These are phyloP conservation scores for Hordeum pubiflorum DNA, from an alignment of 202 grass and related monocot species.

Conservation along the genomic window DNA sequence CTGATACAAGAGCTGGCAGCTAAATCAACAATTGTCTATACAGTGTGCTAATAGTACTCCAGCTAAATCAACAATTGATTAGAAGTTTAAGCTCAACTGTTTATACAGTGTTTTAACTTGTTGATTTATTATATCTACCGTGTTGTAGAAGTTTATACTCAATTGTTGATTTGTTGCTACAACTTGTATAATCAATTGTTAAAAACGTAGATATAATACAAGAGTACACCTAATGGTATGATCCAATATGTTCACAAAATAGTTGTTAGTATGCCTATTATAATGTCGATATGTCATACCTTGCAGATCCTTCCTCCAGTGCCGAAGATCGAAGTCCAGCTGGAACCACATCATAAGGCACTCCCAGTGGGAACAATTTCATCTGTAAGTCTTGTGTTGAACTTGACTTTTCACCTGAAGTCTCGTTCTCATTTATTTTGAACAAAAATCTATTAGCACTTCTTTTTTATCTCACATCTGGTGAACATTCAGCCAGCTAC, in stretches of 20 bases:
- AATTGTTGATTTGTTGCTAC: not conserved
- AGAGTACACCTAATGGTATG: not conserved
- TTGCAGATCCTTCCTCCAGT: slow-evolving; percentile 63
- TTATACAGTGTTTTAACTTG: no score
- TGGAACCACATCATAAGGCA: slow-evolving; percentile 73
- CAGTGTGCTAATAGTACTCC: no score
- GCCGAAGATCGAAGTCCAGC: slow-evolving; percentile 61
- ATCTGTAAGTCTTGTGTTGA: slow-evolving; percentile 46
- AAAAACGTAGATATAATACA: not conserved
- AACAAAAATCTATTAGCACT: not conserved
- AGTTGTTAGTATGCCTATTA: not conserved
- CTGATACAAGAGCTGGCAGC: no score
- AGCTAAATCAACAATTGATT: no score
- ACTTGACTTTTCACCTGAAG: not conserved
- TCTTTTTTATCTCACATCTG: slow-evolving; percentile 16
- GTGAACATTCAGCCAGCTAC: slow-evolving; percentile 9
- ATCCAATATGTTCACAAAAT: not conserved
- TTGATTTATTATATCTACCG: no score
- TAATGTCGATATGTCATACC: slow-evolving; percentile 7
- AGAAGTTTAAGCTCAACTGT: no score
- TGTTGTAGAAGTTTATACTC: not conserved
- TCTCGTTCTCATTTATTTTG: not conserved
- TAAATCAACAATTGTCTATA: no score
- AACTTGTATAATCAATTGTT: not conserved
- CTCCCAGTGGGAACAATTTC: slow-evolving; percentile 68